phyloP scores from a whole-genome alignment of 805 yeast genomes.

The Hanseniaspora thailandica region DNA sequence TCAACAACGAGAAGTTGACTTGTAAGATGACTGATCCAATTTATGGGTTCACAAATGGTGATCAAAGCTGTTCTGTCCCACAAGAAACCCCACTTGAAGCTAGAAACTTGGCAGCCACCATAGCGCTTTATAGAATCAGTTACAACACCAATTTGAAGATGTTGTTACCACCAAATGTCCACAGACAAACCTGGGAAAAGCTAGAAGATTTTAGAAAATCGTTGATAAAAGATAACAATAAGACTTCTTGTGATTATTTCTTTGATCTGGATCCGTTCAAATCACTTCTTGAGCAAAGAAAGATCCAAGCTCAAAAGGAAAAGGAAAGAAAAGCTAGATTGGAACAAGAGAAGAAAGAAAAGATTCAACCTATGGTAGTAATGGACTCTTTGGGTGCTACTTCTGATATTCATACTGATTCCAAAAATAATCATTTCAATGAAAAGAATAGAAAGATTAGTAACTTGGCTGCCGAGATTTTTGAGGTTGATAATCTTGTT shows the following conservation, averaged over 20 bases:
- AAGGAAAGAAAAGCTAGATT: slow-evolving; percentile 38
- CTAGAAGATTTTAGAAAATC: slow-evolving; percentile 50
- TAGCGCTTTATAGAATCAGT: slow-evolving; percentile 67
- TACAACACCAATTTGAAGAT: slow-evolving; percentile 72
- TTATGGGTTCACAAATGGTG: slow-evolving; percentile 30
- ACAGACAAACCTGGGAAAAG: slow-evolving; percentile 64
- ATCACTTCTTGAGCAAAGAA: slow-evolving; percentile 48
- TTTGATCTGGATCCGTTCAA: slow-evolving; percentile 71
- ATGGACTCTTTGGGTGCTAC: slow-evolving; percentile 11
- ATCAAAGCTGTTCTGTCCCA: slow-evolving; percentile 40
- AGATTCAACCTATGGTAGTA: slow-evolving; percentile 17
- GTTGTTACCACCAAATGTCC: slow-evolving; percentile 68
- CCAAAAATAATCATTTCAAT: slow-evolving; percentile 13
- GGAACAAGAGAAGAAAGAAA: slow-evolving; percentile 31
- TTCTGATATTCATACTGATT: not conserved
- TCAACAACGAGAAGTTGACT: slow-evolving; percentile 54
- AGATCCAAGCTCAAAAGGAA: slow-evolving; percentile 32
- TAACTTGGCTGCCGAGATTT: slow-evolving; percentile 13
- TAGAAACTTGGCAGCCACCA: slow-evolving; percentile 80
- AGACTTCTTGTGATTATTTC: slow-evolving; percentile 35
- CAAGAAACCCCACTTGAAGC: slow-evolving; percentile 83
- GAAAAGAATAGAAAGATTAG: slow-evolving; percentile 16
- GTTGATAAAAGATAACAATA: slow-evolving; percentile 36
- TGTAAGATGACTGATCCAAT: slow-evolving; percentile 44
- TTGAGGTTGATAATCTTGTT: slow-evolving; percentile 6